Evolutionary conservation across 768 basidiomycete species (phyloP), one percentile per base, ranked within the genome.

Genomic region (Lentinula lateritia): DNA sequence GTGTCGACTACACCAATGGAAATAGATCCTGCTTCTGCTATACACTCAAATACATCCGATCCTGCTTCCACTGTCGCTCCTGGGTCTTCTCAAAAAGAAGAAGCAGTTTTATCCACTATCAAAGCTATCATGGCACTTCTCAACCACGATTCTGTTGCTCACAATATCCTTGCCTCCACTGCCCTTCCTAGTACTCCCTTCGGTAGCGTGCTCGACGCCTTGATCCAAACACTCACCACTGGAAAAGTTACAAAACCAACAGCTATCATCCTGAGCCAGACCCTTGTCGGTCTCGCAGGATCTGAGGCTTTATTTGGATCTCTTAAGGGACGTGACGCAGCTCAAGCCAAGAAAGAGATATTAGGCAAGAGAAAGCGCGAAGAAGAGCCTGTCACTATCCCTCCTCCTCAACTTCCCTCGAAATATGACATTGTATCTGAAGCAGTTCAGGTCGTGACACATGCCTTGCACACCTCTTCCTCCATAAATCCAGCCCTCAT

Each of bases 321-420:
- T 16, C 76, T 89, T 63, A 82, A 83, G 50, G 84, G 83, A 60
- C 88, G 87, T 7, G 83, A 86, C 58, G 83, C 85, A 13, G 73
- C 88, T 28, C 80, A 83, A 0, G 76, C 84, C 5, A 82, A 87
- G 63, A 80, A 87, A 1, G 84, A 88, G 69, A 34, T 38, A 6
- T 84, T 81, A 65, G 86, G 87, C n/a, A 92, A 92, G 70, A 83
- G 90, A 45, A 91, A 89, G 70, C 82, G 89, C 4, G 86, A 86
- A 60, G 48, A 71, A 71, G 52, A 65, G 62, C 60, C 75, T n/a
- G 34, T 9, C 35, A 4, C 48, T 28, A 5, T 38, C 28, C 63
- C 52, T 65, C 53, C 67, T 36, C 74, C 74, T 32, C 78, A 23
- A 34, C 9, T 74, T 52, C 72, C 75, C 35, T 80, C 81, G 63